phyloP scores from a whole-genome alignment of 2,329 filamentous ascomycete genomes.

The Pseudogymnoascus sp. region DNA sequence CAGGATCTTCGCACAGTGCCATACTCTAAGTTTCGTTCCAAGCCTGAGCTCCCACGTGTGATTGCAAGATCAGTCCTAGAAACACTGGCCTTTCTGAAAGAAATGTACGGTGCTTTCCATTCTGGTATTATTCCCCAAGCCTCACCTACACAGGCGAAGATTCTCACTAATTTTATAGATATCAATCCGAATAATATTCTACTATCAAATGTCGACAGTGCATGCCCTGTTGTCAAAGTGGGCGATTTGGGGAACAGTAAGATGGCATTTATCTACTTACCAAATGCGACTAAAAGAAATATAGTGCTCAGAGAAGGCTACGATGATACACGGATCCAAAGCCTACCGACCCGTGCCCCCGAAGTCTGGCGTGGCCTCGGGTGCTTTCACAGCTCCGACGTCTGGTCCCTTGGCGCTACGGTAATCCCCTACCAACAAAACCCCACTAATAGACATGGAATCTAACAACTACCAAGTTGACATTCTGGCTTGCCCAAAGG shows the following conservation, averaged over 20 bases:
- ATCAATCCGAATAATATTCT: conserved; percentile 21
- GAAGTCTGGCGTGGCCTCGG: conserved; percentile 17
- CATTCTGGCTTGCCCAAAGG: conserved; percentile 13
- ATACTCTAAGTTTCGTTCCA: conserved; percentile 10
- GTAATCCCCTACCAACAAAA: conserved; percentile 10
- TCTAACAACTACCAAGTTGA: conserved; percentile 15
- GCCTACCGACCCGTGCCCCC: conserved; percentile 8
- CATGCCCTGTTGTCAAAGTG: conserved; percentile 17
- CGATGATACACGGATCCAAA: not conserved
- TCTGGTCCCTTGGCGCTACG: conserved; percentile 22
- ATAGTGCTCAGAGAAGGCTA: conserved; percentile 8
- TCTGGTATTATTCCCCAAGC: conserved; percentile 12
- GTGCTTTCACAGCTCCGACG: conserved; percentile 19
- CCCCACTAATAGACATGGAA: conserved; percentile 2
- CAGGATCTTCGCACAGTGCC: conserved; percentile 14
- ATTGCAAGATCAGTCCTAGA: conserved; percentile 17
- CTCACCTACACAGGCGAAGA: not conserved
- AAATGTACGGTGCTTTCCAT: conserved; percentile 15
- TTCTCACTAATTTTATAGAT: conserved; percentile 15
- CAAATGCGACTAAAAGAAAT: not conserved
- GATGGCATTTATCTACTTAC: conserved; percentile 3
- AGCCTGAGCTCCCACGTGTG: conserved; percentile 15
- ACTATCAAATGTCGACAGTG: conserved; percentile 16
- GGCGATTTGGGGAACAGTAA: conserved; percentile 20
- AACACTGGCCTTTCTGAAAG: conserved; percentile 13